phyloP scores from a whole-genome alignment of 108 stramenopile species.

The Fistulifera pelliculosa region DNA sequence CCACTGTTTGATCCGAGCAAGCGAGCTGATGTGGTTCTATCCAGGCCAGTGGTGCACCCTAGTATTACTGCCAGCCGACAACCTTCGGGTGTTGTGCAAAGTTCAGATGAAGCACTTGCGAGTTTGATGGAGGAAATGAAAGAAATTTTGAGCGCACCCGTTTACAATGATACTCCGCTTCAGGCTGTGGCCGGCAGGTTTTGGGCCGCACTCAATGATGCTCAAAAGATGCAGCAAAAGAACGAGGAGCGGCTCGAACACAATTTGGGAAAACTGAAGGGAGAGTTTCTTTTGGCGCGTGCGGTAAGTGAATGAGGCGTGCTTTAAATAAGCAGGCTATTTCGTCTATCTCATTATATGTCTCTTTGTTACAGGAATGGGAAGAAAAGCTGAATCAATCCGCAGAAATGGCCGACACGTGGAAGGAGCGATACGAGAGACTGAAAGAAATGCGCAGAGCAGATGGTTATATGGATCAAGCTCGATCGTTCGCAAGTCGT shows the following conservation, averaged over 20 bases:
- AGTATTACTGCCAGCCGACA: constrained; percentile 11
- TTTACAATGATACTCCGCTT: constrained; percentile 70
- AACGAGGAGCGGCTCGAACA: constrained; percentile 73
- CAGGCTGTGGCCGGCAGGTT: constrained; percentile 60
- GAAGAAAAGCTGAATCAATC: constrained; percentile 44
- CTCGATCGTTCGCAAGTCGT: constrained; percentile 10
- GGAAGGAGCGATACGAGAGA: constrained; percentile 31
- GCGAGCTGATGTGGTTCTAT: constrained; percentile 68
- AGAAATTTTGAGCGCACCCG: constrained; percentile 70
- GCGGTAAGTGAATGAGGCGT: constrained; percentile 38
- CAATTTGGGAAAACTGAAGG: constrained; percentile 68
- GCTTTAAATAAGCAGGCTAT: constrained; percentile 2
- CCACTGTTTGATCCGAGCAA: constrained; percentile 38
- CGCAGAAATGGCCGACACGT: constrained; percentile 25
- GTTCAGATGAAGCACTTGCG: constrained; percentile 62
- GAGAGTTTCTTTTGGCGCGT: constrained; percentile 71
- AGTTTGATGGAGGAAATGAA: constrained; percentile 81
- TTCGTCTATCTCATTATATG: constrained; percentile 4
- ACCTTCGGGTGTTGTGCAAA: constrained; percentile 37
- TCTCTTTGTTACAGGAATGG: constrained; percentile 42
- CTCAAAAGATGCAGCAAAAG: constrained; percentile 36
- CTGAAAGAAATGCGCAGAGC: constrained; percentile 13
- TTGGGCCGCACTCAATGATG: constrained; percentile 61
- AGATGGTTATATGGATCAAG: constrained; percentile 30
- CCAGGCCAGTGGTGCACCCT: constrained; percentile 26